These are phyloP conservation scores for Albophoma yamanashiensis DNA, from an alignment of 2,329 filamentous ascomycete genomes.

Conservation along the genomic window DNA sequence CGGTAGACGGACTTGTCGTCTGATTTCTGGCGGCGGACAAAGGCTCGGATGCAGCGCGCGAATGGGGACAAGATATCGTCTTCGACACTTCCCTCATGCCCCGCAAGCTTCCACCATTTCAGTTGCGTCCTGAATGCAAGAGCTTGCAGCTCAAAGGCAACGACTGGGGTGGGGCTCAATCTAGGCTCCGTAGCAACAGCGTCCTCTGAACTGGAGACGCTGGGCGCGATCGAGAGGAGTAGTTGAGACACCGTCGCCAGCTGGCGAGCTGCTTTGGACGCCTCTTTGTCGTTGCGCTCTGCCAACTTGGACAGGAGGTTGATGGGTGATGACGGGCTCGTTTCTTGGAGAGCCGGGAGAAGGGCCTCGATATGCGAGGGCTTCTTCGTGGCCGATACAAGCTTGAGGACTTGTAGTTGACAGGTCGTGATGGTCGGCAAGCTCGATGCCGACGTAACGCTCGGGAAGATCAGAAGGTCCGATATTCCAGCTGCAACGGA, in stretches of 20 bases:
- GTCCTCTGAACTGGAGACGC: slow-evolving; percentile 55
- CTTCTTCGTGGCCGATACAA: slow-evolving; percentile 51
- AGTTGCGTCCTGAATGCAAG: slow-evolving; percentile 51
- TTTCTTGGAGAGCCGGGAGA: slow-evolving; percentile 42
- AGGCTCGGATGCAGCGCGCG: slow-evolving; percentile 50
- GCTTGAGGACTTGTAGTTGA: slow-evolving; percentile 54
- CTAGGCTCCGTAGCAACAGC: slow-evolving; percentile 38
- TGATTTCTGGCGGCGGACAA: slow-evolving; percentile 39
- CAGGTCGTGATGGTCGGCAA: slow-evolving; percentile 48
- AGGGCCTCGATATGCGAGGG: slow-evolving; percentile 47
- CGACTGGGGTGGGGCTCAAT: slow-evolving; percentile 43
- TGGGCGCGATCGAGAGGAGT: slow-evolving; percentile 56
- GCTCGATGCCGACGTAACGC: slow-evolving; percentile 28
- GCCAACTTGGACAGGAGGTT: slow-evolving; percentile 42
- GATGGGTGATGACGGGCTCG: slow-evolving; percentile 44
- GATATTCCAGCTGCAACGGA: slow-evolving; percentile 29
- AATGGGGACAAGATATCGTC: slow-evolving; percentile 59
- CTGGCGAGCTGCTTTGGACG: slow-evolving; percentile 50
- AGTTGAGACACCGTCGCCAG: slow-evolving; percentile 56
- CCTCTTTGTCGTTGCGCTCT: slow-evolving; percentile 30
- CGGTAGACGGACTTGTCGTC: slow-evolving; percentile 25
- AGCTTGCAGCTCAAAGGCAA: slow-evolving; percentile 51
- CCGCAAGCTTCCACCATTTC: slow-evolving; percentile 54
- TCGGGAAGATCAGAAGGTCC: slow-evolving; percentile 53
- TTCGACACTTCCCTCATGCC: slow-evolving; percentile 47